Conservation (phyloP, 2,329 filamentous ascomycete genomes). For the Fusarium devonianum region DNA sequence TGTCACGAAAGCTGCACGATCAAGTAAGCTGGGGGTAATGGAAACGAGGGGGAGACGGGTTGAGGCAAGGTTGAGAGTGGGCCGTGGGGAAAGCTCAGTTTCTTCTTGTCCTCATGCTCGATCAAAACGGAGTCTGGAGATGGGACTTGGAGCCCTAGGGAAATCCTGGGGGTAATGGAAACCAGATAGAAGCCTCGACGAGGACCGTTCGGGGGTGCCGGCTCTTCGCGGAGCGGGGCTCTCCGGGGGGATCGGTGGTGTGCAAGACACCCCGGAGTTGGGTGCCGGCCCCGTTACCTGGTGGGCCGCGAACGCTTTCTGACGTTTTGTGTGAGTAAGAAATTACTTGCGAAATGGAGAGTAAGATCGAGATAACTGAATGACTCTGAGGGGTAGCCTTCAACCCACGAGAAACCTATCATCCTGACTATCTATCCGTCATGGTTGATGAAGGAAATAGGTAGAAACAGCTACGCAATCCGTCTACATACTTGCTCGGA, state of each 20-base stretch:
- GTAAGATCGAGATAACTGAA: background rate
- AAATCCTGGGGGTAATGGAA: conserved; percentile 50
- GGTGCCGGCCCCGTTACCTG: conserved; percentile 31
- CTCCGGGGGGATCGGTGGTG: conserved; percentile 33
- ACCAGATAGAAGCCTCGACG: conserved; percentile 27
- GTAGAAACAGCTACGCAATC: conserved; percentile 16
- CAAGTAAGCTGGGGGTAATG: conserved; percentile 51
- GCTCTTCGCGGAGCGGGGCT: conserved; percentile 38
- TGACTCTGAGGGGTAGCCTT: too few relatives aligned
- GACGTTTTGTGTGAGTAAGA: conserved; percentile 7
- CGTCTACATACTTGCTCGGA: conserved; percentile 14
- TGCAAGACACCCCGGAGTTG: conserved; percentile 23
- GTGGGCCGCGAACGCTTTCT: conserved; percentile 12
- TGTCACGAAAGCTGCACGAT: conserved; percentile 45
- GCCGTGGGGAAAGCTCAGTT: conserved; percentile 30
- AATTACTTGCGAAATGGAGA: background rate
- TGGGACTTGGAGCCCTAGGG: conserved; percentile 26
- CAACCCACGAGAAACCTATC: conserved; percentile 12
- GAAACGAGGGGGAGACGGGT: conserved; percentile 24
- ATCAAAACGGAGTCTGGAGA: conserved; percentile 28
- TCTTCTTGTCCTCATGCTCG: conserved; percentile 22
- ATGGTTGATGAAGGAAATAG: conserved; percentile 1
- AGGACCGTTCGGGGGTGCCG: conserved; percentile 35
- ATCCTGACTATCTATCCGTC: background rate
- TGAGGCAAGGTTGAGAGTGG: conserved; percentile 11